Evolutionary conservation across 495 filamentous ascomycete genomes (phyloP), one percentile per base, ranked within the genome.

Genomic region (Zalerion maritima): DNA sequence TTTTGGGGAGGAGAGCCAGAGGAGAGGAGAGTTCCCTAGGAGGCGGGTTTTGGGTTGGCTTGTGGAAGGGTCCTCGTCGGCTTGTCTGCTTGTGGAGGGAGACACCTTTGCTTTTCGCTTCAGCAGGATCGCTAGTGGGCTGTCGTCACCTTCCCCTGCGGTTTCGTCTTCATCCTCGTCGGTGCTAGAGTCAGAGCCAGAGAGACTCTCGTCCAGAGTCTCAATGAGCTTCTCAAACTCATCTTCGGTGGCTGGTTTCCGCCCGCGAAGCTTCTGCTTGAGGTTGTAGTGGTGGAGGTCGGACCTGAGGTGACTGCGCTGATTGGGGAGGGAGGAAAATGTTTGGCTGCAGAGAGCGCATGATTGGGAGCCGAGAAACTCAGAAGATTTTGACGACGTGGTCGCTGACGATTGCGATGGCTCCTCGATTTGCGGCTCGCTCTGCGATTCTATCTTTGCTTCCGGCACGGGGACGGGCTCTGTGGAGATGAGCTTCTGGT

Each of bases 211-310:
- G 34, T 92, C 74, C 12, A 92, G 60, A 20, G 83, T 71, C 11
- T 73, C 82, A 7, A 94, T 58, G 8, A 94, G 67, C 45, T 75
- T 79, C 41, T 81, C 78, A 32, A 96, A 96, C 24, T 93, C 78
- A 7, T 42, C 40, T 34, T 96, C 89, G 7, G 69, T 65, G 1
- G 94, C 74, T 0, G 73, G 57, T 7, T 58, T 60, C 25, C 59
- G 64, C 0, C 80, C 81, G 30, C 75, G 66, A 19, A 93, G 52
- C 56, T 81, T 87, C 45, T 81, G 82, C 50, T 93, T 94, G 27
- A 94, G 49, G 47, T 97, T 97, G 52, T 94, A 96, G 31, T 77
- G 67, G 52, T 97, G 89, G 26, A 87, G 64, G 49, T 97, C 89
- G n/a, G 86, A 92, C 31, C 77, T 75, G 15, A 80, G 72, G 58